Conservation (phyloP, 2,329 filamentous ascomycete species). For the Tetracladium maxilliforme region DNA sequence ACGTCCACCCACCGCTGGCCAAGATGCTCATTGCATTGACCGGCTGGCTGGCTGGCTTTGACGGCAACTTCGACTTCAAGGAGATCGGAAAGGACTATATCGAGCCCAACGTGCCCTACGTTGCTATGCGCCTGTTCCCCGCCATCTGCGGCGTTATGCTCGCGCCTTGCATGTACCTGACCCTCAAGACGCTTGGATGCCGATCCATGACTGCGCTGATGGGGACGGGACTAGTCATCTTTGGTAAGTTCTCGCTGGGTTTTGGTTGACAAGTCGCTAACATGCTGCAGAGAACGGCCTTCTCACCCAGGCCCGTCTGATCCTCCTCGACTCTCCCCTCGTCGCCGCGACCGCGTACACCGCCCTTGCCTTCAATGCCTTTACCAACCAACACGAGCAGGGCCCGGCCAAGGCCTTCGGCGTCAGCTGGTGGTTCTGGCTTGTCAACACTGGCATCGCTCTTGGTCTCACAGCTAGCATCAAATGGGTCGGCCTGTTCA, state of each 20-base stretch:
- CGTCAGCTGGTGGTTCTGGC: slow-evolving; percentile 96
- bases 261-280: slow-evolving; percentile 8
- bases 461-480: slow-evolving; percentile 87
- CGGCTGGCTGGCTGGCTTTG: slow-evolving; percentile 87
- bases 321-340: slow-evolving; percentile 88
- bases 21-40: slow-evolving; percentile 94
- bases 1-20: slow-evolving; percentile 94
- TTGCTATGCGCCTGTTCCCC: slow-evolving; percentile 90
- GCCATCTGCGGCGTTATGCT: slow-evolving; percentile 79
- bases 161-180: slow-evolving; percentile 87
- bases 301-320: slow-evolving; percentile 85
- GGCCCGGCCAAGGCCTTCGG: slow-evolving; percentile 80
- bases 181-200: slow-evolving; percentile 80
- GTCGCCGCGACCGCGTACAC: slow-evolving; percentile 90
- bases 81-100: slow-evolving; percentile 98
- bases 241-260: slow-evolving; percentile 40
- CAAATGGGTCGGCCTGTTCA: slow-evolving; percentile 98
- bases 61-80: slow-evolving; percentile 96
- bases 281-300: slow-evolving; percentile 71
- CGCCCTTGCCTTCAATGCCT: slow-evolving; percentile 77
- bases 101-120: slow-evolving; percentile 88
- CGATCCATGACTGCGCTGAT: slow-evolving; percentile 72
- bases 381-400: slow-evolving; percentile 93
- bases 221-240: slow-evolving; percentile 77
- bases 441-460: slow-evolving; percentile 70